Base-by-base conservation (phyloP, 176 grass and related monocot species). In the Panicum miliaceum region DNA sequence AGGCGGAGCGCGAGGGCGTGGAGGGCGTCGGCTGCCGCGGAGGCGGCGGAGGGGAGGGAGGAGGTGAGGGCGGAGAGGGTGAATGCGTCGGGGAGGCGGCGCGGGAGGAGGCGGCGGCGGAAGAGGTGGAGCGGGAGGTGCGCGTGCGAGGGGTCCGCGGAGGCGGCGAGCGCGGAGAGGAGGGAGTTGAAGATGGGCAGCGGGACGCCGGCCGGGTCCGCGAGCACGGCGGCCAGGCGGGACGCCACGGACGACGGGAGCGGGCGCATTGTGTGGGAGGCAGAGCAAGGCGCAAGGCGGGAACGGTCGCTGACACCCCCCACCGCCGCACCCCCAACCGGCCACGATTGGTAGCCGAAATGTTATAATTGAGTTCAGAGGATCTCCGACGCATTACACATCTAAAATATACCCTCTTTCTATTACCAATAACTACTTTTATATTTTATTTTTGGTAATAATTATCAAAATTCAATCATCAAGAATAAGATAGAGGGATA, bases 101-200 rank as follows among this genome's bases (percentile, higher is more conserved):
- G 36, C 12, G 76, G 79, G 58, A 84, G 82, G 64, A 91, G 82
- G 68, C 13, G 81, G 81, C 68, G 43, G 62, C 81, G 82, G 81
- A 90, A 80, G 80, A 84, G 74, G 89, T 89, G 57, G 64, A 92
- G 75, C 38, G 85, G 69, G 65, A 79, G 82, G 60, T 75, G 86
- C 29, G 75, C 70, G 89, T 82, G 82, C 11, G 64, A 80, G 4
- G 56, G 34, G 6, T 64, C 75, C 41, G 26, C 74, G 53, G 79
- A 69, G 22, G 70, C 81, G 64, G 71, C 82, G 40, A 88, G 85
- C 59, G 45, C 5, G 15, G 86, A 81, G 34, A 87, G 76, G 61
- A 91, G 81, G 52, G 84, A 63, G 85, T 91, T 90, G 82, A 88
- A 91, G 43, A 84, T 34, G 12, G 81, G 78, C 34, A 88, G 66